Conservation (phyloP, 768 basidiomycete species). For the Hypsizygus marmoreus region DNA sequence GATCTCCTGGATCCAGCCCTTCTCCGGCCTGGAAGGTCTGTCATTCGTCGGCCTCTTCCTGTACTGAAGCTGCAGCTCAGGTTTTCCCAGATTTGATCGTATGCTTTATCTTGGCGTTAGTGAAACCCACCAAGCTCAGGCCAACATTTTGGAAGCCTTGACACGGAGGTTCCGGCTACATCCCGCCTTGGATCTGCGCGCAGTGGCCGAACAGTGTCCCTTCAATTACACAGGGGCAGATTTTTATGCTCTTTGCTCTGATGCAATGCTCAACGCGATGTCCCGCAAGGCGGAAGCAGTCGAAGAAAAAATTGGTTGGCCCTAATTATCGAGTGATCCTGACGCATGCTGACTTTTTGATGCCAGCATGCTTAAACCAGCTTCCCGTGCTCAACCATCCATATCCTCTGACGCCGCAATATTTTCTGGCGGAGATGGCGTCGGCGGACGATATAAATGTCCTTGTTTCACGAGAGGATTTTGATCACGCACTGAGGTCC, state of each 20-base stretch:
- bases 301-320: conserved; percentile 72
- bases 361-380: conserved; percentile 49
- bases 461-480: conserved; percentile 75
- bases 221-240: conserved; percentile 98
- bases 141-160: conserved; percentile 84
- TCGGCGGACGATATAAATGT: conserved; percentile 68
- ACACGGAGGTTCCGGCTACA: conserved; percentile 91
- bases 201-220: conserved; percentile 73
- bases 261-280: conserved; percentile 96
- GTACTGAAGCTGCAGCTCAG: too few relatives aligned
- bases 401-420: conserved; percentile 80
- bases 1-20: conserved; percentile 90
- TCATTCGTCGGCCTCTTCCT: too few relatives aligned
- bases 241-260: conserved; percentile 96
- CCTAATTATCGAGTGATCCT: not conserved
- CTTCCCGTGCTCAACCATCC: conserved; percentile 49
- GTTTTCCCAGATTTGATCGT: conserved; percentile 96
- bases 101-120: conserved; percentile 96
- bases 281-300: conserved; percentile 80
- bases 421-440: conserved; percentile 86
- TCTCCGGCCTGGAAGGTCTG: conserved; percentile 82
- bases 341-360: not conserved
- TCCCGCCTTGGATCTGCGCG: conserved; percentile 59
- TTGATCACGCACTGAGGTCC: conserved; percentile 67
- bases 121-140: conserved; percentile 81